These are phyloP conservation scores for Termitomyces sp. DNA, from an alignment of 768 basidiomycete species.

Conservation along the genomic window DNA sequence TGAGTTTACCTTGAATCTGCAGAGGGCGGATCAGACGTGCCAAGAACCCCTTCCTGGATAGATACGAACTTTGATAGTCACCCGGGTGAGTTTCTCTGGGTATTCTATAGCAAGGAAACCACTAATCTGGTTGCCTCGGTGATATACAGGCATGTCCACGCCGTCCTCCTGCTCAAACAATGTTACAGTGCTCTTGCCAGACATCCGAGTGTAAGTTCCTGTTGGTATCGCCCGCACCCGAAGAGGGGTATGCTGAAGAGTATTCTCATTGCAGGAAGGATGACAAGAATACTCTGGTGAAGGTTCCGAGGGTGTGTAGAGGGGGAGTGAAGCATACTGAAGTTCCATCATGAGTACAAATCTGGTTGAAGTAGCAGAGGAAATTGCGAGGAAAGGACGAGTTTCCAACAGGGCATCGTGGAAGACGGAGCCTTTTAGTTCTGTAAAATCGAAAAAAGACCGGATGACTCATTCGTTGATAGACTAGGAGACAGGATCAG, in stretches of 20 bases:
- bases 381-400: neutral
- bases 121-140: slow-evolving; percentile 31
- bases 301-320: slow-evolving; percentile 48
- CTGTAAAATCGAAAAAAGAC: neutral
- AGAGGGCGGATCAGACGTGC: slow-evolving; percentile 1
- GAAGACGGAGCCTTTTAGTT: neutral
- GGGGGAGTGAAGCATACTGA: slow-evolving; percentile 27
- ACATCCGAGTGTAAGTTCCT: slow-evolving; percentile 34
- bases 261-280: slow-evolving; percentile 45
- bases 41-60: neutral
- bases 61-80: slow-evolving; percentile 38
- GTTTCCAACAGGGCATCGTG: neutral
- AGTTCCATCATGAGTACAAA: neutral
- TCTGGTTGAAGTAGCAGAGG: neutral
- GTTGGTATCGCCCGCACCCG: slow-evolving; percentile 21
- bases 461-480: slow-evolving; percentile 2
- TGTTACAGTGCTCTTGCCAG: slow-evolving; percentile 33
- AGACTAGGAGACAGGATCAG: neutral
- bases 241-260: slow-evolving; percentile 43
- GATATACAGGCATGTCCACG: slow-evolving; percentile 34
- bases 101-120: slow-evolving; percentile 40
- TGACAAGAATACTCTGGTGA: slow-evolving; percentile 55
- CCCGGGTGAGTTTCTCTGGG: slow-evolving; percentile 29
- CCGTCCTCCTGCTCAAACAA: slow-evolving; percentile 41
- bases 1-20: slow-evolving; percentile 39